A percentile compares a stretch with the other conserved stretches of the same genome.
These are phyloP conservation scores for Apophysomyces elegans DNA, from an alignment of 371 early-diverging fungal genomes.

Conservation along the genomic window DNA sequence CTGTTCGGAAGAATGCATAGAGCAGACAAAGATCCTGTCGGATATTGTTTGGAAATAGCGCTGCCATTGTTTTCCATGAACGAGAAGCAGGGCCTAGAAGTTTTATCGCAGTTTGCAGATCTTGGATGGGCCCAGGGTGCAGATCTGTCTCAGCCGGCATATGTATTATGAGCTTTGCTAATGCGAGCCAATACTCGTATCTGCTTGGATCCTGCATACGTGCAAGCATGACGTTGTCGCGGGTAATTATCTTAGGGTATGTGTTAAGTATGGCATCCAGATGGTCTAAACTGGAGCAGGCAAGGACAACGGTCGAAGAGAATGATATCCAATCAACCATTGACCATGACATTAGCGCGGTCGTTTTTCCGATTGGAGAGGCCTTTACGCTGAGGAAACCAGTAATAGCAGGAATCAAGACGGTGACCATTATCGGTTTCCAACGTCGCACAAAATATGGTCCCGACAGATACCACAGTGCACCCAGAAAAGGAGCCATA, in stretches of 20 bases:
- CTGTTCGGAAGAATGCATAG: conserved; percentile 61
- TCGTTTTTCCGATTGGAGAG: conserved; percentile 22
- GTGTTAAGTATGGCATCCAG: conserved; percentile 41
- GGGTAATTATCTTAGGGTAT: conserved; percentile 31
- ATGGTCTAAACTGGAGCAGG: conserved; percentile 44
- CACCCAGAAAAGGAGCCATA: conserved; percentile 18
- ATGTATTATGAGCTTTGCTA: conserved; percentile 20
- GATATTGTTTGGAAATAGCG: conserved; percentile 51
- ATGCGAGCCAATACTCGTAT: conserved; percentile 27
- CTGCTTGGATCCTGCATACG: conserved; percentile 25
- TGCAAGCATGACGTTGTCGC: conserved; percentile 19
- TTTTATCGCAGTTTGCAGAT: conserved; percentile 33
- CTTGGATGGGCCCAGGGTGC: conserved; percentile 30
- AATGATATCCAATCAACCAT: conserved; percentile 45
- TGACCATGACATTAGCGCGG: conserved; percentile 30
- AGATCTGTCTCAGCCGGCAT: conserved; percentile 34
- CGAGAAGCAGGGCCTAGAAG: conserved; percentile 41
- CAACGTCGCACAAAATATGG: conserved; percentile 44
- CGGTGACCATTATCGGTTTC: conserved; percentile 13
- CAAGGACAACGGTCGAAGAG: conserved; percentile 39
- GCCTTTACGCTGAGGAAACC: conserved; percentile 33
- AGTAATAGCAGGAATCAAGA: conserved; percentile 31
- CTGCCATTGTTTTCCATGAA: conserved; percentile 58
- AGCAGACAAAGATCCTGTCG: conserved; percentile 54
- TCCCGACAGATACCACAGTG: conserved; percentile 32